Conservation (phyloP, 108 stramenopile species). For the Aurantiochytrium sp. region DNA sequence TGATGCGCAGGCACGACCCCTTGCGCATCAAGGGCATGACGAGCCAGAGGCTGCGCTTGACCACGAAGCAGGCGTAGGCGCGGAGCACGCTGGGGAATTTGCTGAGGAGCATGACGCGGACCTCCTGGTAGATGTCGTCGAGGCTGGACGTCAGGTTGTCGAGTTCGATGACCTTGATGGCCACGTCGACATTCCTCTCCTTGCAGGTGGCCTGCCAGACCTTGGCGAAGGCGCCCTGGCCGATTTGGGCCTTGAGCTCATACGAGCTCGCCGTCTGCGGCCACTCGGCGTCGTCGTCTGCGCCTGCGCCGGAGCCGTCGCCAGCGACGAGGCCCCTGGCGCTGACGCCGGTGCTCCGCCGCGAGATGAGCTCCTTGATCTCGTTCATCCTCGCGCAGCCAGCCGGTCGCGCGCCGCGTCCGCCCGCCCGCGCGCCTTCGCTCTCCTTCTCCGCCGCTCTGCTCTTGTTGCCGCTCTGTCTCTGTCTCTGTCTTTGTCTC, state of each 20-base stretch:
- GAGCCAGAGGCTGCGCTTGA: conserved; percentile 52
- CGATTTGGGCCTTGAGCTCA: conserved; percentile 36
- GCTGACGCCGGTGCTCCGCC: background rate
- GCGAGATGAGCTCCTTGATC: conserved; percentile 31
- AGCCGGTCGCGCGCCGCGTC: background rate
- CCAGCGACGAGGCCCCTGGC: background rate
- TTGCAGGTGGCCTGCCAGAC: conserved; percentile 52
- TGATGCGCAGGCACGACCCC: conserved; percentile 56
- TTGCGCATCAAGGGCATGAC: conserved; percentile 62
- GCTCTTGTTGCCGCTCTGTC: background rate
- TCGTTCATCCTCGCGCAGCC: background rate
- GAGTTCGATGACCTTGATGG: conserved; percentile 61
- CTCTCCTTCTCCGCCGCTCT: background rate
- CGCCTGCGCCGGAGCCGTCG: background rate
- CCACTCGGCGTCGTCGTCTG: background rate
- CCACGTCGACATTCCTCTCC: conserved; percentile 38
- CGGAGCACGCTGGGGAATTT: conserved; percentile 51
- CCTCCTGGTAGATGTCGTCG: conserved; percentile 57
- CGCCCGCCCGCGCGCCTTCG: background rate
- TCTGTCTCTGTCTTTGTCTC: background rate
- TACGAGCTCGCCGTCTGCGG: background rate
- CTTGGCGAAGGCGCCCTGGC: conserved; percentile 59
- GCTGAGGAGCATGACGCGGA: conserved; percentile 54
- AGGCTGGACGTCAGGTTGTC: conserved; percentile 52
- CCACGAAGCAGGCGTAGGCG: conserved; percentile 54